Percentiles rank a stretch among this genome's conserved stretches.
These are phyloP conservation scores for Trypanosoma congolense DNA, from an alignment of 208 protist species.

Conservation along the genomic window DNA sequence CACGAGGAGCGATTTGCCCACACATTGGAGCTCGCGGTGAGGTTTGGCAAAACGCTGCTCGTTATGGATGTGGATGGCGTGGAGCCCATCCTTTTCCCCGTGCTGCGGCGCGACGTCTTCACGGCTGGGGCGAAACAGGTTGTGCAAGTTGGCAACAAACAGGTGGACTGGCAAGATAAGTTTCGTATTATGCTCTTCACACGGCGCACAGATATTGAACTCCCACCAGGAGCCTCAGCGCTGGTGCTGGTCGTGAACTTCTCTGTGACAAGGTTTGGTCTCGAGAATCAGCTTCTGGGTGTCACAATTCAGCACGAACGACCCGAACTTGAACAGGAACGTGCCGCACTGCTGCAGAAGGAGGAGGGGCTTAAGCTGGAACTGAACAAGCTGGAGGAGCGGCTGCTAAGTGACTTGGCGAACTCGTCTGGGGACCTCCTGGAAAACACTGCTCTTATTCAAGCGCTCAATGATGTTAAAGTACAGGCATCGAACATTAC, in stretches of 20 bases:
- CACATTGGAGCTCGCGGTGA: constrained; percentile 95
- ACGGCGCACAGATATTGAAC: constrained; percentile 76
- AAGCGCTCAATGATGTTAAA: constrained; percentile 93
- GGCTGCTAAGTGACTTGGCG: constrained; percentile 90
- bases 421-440: constrained; percentile 92
- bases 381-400: constrained; percentile 90
- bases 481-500: constrained; percentile 81
- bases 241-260: constrained; percentile 96
- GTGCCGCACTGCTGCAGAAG: constrained; percentile 89
- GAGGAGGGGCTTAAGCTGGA: constrained; percentile 95
- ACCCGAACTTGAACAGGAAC: constrained; percentile 94
- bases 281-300: constrained; percentile 95
- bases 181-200: constrained; percentile 95
- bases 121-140: constrained; percentile 85
- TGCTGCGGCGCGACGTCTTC: constrained; percentile 93
- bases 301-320: constrained; percentile 94
- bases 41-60: constrained; percentile 98
- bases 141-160: constrained; percentile 95
- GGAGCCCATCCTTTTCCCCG: constrained; percentile 91
- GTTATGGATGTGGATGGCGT: constrained; percentile 94
- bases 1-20: constrained; percentile 93
- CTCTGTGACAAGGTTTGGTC: constrained; percentile 92
- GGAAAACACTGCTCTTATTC: constrained; percentile 93
- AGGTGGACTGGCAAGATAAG: constrained; percentile 94
- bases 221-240: constrained; percentile 86